phyloP scores from a whole-genome alignment of 805 yeast genomes.

The Candida corydali region DNA sequence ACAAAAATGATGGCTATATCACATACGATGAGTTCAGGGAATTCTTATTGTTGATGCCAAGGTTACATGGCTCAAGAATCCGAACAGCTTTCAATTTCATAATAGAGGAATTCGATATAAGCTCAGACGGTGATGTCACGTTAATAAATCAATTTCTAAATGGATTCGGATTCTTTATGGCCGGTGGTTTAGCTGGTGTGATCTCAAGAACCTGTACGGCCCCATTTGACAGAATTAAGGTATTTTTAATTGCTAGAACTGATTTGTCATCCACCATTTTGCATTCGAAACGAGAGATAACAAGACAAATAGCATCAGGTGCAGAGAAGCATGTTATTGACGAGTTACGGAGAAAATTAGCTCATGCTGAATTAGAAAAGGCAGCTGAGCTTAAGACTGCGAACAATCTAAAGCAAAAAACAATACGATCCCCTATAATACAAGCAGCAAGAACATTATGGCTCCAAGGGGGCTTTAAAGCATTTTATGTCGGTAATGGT shows the following conservation, averaged over 20 bases:
- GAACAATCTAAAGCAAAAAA: slow-evolving; percentile 32
- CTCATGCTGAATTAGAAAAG: slow-evolving; percentile 18
- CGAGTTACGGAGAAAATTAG: slow-evolving; percentile 27
- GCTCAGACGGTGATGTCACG: slow-evolving; percentile 91
- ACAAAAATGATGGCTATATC: slow-evolving; percentile 58
- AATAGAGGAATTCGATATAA: slow-evolving; percentile 72
- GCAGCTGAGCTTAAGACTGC: slow-evolving; percentile 19
- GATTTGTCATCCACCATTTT: slow-evolving; percentile 69
- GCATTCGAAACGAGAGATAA: slow-evolving; percentile 48
- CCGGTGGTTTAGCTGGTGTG: slow-evolving; percentile 95
- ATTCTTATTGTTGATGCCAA: slow-evolving; percentile 77
- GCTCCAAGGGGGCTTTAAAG: slow-evolving; percentile 80
- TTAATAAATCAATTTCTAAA: slow-evolving; percentile 71
- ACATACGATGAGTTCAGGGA: slow-evolving; percentile 85
- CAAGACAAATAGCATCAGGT: slow-evolving; percentile 31
- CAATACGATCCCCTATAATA: slow-evolving; percentile 66
- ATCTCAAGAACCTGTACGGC: slow-evolving; percentile 95
- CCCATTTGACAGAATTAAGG: slow-evolving; percentile 93
- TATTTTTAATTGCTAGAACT: slow-evolving; percentile 87
- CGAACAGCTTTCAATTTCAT: slow-evolving; percentile 79
- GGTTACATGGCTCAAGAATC: slow-evolving; percentile 69
- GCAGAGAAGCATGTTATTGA: slow-evolving; percentile 32
- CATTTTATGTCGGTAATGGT: slow-evolving; percentile 95
- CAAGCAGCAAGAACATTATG: slow-evolving; percentile 81
- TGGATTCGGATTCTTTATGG: slow-evolving; percentile 87